Evolutionary conservation across 805 yeast genomes (phyloP), one percentile per base, ranked within the genome.

Genomic region (Diddensiella santjacobensis): DNA sequence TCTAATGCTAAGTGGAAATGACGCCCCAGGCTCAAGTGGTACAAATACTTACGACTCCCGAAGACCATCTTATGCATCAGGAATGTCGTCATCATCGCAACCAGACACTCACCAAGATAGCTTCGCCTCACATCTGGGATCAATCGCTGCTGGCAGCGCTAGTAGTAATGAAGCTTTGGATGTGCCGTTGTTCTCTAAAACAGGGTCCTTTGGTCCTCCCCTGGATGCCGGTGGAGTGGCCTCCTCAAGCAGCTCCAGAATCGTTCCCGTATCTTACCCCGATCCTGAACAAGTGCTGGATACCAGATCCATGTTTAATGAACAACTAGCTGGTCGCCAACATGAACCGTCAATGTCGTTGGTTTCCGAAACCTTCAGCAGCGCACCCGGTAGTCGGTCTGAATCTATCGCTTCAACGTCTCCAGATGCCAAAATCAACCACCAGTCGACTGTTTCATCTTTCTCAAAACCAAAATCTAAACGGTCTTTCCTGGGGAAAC

Each of bases 211-310:
- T 13, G 38, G 38, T 6, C 38, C 38, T 10, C 38, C 38, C 8
- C 15, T 35, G 20, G 38, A 10, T 15, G 6, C 38, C 8, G 15
- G 20, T 35, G 20, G 20, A 8, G 38, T 15, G 20, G 8, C 38
- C 8, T 17, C 38, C 8, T n/a, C 15, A 6, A 35, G 15, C 20
- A 26, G 31, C 31, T 13, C 31, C 13, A 26, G 13, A 13, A 35
- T 35, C 38, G 38, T 35, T 8, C 42, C 40, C 18, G 37, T 52
- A 13, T 39, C 55, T 2, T 52, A 45, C 40, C 54, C 58, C 17
- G 52, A 54, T 30, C 57, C 57, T n/a, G 58, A 56, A 22, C 52
- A 49, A 30, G 59, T 52, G 18, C 43, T 54, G 13, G 58, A 56
- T 41, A 48, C 53, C 13, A 46, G 45, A 22, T 40, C 49, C 4